Base-by-base conservation (phyloP, 1,284 basidiomycete species). In the Cryptococcus depauperatus region DNA sequence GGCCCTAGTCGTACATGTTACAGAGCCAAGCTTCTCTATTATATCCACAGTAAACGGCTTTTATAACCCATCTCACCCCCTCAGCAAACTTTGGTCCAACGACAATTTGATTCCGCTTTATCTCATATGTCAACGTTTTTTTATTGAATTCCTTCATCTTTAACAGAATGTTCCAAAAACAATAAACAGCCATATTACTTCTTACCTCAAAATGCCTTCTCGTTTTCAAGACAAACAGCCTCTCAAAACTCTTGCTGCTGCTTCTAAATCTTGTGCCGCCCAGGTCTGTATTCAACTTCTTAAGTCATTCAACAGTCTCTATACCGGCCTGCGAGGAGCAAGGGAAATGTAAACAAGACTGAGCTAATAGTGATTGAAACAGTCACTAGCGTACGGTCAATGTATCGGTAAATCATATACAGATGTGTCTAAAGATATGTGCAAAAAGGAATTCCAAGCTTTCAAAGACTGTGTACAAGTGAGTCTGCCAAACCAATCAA, bases 381-480 rank as follows among this genome's bases (percentile, higher is more conserved):
- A 74, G 73, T 70, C 70, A 0, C 34, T 68, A 1, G 66, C 61
- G 5, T 74, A 74, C 52, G 72, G 72, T 29, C 59, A 68, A 50
- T 74, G 73, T 51, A 66, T 74, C 29, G 69, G 72, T 25, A 55
- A 55, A 8, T 53, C 56, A 18, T 74, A 74, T 48, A 56, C 65
- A 32, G 73, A 74, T 18, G 71, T 73, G 5, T 61, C 61, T 14
- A 66, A 66, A 35, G 67, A 63, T 26, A 73, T 73, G 71, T 74
- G 73, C 45, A 60, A 60, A 18, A 51, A 54, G 6, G 73, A 74
- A 54, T 74, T 73, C 42, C 43, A 51, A 34, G 67, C 66, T n/a
- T 74, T 74, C 64, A 70, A 68, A 53, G 61, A 62, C 4, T 74
- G 73, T 56, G 68, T 74, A 4, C 66, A 71, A 57, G 71, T 71